Percentiles rank a stretch among this genome's conserved stretches.
Evolutionary conservation across 1,284 basidiomycete species (phyloP).

Genomic region (Stygiomarasmius scandens): DNA sequence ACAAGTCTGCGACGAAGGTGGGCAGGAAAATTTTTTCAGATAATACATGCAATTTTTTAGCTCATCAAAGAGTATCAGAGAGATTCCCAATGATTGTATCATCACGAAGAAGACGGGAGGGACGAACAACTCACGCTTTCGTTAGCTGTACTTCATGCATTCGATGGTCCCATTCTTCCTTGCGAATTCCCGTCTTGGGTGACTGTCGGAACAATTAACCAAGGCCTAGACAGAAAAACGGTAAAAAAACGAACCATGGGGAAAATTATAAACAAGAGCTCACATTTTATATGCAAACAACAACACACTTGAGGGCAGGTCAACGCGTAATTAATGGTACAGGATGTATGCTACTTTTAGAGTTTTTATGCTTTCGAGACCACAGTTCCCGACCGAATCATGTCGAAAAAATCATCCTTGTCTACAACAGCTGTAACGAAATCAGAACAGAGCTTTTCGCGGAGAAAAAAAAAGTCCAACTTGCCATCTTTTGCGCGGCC

Average conservation of each 20-base stretch:
- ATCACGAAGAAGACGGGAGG: slow-evolving; percentile 42
- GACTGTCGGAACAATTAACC: slow-evolving; percentile 11
- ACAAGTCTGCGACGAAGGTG: slow-evolving; percentile 9
- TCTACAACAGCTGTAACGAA: slow-evolving; percentile 49
- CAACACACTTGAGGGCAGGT: slow-evolving; percentile 14
- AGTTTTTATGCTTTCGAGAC: slow-evolving; percentile 55
- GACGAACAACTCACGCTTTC: slow-evolving; percentile 67
- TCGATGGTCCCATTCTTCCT: slow-evolving; percentile 76
- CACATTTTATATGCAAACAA: slow-evolving; percentile 3
- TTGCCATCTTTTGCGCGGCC: slow-evolving; percentile 60
- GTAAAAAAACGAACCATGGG: slow-evolving; percentile 20
- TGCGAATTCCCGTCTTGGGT: slow-evolving; percentile 58
- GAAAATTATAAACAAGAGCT: neutral
- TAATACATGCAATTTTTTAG: slow-evolving; percentile 74
- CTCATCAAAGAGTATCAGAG: slow-evolving; percentile 76
- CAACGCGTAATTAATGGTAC: neutral
- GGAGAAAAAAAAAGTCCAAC: slow-evolving; percentile 23
- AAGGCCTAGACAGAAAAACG: slow-evolving; percentile 26
- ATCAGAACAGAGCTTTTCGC: slow-evolving; percentile 9
- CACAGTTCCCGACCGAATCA: slow-evolving; percentile 75
- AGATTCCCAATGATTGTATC: slow-evolving; percentile 85
- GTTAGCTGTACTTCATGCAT: slow-evolving; percentile 74
- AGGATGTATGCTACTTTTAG: neutral
- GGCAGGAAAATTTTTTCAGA: slow-evolving; percentile 51
- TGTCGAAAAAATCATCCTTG: slow-evolving; percentile 75